Percentiles rank a stretch among this genome's conserved stretches.
phyloP scores from a whole-genome alignment of 768 basidiomycete species.

The Naganishia vishniacii region DNA sequence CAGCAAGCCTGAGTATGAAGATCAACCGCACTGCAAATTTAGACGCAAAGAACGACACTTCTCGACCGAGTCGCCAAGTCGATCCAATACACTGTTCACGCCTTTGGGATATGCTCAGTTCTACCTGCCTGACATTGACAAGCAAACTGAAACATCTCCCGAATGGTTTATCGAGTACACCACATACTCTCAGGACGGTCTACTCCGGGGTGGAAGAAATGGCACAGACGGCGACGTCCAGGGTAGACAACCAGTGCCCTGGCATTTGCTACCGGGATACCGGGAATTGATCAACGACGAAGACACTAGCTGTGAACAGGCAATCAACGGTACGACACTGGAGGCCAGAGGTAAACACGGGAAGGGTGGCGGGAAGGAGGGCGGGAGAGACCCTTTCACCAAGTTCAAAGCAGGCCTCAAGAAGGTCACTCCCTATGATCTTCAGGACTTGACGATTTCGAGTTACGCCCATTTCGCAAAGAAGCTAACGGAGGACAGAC shows the following conservation, averaged over 20 bases:
- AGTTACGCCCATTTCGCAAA: slow-evolving; percentile 68
- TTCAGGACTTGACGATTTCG: slow-evolving; percentile 71
- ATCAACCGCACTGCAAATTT: slow-evolving; percentile 47
- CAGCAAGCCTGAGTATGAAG: slow-evolving; percentile 41
- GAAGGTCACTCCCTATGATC: slow-evolving; percentile 59
- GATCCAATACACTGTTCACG: slow-evolving; percentile 63
- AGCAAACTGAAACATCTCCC: slow-evolving; percentile 56
- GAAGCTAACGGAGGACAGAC: slow-evolving; percentile 53
- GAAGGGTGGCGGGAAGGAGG: slow-evolving; percentile 26
- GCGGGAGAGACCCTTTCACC: slow-evolving; percentile 47
- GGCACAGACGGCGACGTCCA: slow-evolving; percentile 21
- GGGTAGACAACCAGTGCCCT: slow-evolving; percentile 34
- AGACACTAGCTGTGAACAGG: too few relatives aligned
- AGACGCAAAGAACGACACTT: slow-evolving; percentile 55
- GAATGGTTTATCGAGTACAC: slow-evolving; percentile 71
- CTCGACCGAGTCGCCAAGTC: slow-evolving; percentile 60
- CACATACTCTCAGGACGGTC: slow-evolving; percentile 56
- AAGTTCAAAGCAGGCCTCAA: slow-evolving; percentile 46
- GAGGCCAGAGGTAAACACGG: slow-evolving; percentile 2
- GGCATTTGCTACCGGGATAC: slow-evolving; percentile 40
- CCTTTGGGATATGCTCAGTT: slow-evolving; percentile 84
- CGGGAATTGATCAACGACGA: slow-evolving; percentile 15
- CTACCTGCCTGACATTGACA: slow-evolving; percentile 56
- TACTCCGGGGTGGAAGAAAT: slow-evolving; percentile 49
- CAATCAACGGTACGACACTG: not conserved